phyloP scores from a whole-genome alignment of 441 rosid species.

The Erodium moschatum region DNA sequence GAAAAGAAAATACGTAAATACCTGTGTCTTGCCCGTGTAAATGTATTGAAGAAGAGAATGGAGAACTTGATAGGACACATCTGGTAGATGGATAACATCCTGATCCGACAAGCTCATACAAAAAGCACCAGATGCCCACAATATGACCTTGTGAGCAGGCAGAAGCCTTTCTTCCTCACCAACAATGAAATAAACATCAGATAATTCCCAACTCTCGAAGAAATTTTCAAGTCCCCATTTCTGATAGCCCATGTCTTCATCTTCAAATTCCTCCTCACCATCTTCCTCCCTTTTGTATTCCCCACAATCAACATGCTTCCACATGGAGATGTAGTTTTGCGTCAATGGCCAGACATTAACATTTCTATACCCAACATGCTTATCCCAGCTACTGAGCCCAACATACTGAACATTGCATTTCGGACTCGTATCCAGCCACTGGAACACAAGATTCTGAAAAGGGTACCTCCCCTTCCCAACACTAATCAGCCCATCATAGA shows the following conservation, averaged over 20 bases:
- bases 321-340: conserved; percentile 57
- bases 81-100: conserved; percentile 43
- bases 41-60: conserved; percentile 81
- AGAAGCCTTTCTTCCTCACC: conserved; percentile 54
- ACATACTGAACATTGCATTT: conserved; percentile 78
- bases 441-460: conserved; percentile 82
- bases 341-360: conserved; percentile 83
- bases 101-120: conserved; percentile 36
- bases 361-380: conserved; percentile 92
- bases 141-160: conserved; percentile 81
- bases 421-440: conserved; percentile 84
- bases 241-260: conserved; percentile 34
- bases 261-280: conserved; percentile 43
- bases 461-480: conserved; percentile 92
- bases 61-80: conserved; percentile 47
- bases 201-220: conserved; percentile 73
- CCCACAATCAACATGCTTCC: conserved; percentile 75
- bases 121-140: conserved; percentile 75
- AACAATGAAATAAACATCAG: conserved; percentile 60
- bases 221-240: conserved; percentile 78
- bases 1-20: conserved; percentile 21
- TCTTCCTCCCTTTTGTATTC: conserved; percentile 44
- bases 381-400: conserved; percentile 95
- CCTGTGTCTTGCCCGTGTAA: conserved; percentile 73
- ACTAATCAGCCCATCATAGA: conserved; percentile 85